Evolutionary conservation across 306 rosid species (phyloP).

Genomic region (Trifolium repens): DNA sequence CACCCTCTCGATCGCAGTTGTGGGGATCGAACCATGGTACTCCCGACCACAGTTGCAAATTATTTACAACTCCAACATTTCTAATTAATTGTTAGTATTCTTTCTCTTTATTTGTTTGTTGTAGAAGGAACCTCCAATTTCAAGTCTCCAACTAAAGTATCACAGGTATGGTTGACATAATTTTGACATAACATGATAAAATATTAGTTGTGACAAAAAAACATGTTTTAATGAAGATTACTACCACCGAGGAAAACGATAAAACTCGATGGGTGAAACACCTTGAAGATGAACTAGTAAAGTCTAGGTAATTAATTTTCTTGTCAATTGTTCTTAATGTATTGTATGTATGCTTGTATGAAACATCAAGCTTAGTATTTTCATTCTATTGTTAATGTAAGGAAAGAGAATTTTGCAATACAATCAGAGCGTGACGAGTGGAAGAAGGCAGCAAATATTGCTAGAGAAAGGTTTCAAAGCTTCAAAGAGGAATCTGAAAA

Average conservation of each 20-base stretch:
- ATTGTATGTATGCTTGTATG: background rate
- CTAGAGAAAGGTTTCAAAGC: conserved; percentile 33
- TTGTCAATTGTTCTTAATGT: conserved; percentile 21
- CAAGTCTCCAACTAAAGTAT: conserved; percentile 15
- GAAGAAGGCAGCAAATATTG: conserved; percentile 32
- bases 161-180: conserved; percentile 39
- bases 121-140: conserved; percentile 33
- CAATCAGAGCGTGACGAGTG: conserved; percentile 37
- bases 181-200: conserved; percentile 6
- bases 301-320: conserved; percentile 38
- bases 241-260: background rate
- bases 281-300: conserved; percentile 38
- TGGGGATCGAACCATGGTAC: too few relatives aligned
- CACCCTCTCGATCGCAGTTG: too few relatives aligned
- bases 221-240: conserved; percentile 36
- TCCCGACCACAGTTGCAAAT: background rate
- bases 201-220: conserved; percentile 18
- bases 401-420: conserved; percentile 41
- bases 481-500: conserved; percentile 38
- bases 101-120: conserved; percentile 16
- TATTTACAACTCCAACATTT: conserved; percentile 18
- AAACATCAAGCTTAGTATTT: background rate
- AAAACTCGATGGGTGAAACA: conserved; percentile 6
- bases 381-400: conserved; percentile 1
- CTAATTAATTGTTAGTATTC: conserved; percentile 2